Percentiles rank a stretch among this genome's conserved stretches.
phyloP scores from a whole-genome alignment of 495 filamentous ascomycete genomes.

The Daldinia decipiens region DNA sequence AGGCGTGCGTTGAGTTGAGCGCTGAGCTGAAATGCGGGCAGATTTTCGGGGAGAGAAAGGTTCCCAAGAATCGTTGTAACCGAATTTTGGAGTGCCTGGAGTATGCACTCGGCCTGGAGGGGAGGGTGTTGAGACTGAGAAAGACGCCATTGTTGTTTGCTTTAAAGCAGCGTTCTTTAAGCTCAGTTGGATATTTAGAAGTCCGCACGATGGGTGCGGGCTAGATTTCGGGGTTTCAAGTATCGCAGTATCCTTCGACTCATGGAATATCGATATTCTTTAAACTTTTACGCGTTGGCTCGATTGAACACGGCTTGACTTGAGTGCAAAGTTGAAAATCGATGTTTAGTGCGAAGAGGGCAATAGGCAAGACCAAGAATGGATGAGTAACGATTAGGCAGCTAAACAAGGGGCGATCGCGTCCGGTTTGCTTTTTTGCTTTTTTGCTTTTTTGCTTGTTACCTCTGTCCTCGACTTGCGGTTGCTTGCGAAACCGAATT shows the following conservation, averaged over 20 bases:
- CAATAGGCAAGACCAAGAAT: neutral
- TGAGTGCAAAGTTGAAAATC: neutral
- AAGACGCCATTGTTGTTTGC: conserved; percentile 40
- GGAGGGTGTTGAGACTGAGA: conserved; percentile 68
- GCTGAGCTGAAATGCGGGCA: conserved; percentile 58
- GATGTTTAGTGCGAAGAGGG: conserved; percentile 4
- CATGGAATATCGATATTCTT: neutral
- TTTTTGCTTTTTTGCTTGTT: neutral
- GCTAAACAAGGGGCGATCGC: neutral
- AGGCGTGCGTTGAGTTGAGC: conserved; percentile 53
- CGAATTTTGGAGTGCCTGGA: conserved; percentile 78
- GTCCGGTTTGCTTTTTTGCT: neutral
- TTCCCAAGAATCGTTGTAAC: conserved; percentile 74
- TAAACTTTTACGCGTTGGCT: neutral
- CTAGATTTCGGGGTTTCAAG: neutral
- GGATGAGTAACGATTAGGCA: neutral
- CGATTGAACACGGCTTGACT: neutral
- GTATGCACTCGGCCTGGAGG: conserved; percentile 68
- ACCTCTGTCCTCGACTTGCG: neutral
- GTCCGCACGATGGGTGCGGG: neutral
- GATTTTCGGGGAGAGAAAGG: conserved; percentile 74
- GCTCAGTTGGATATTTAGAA: neutral
- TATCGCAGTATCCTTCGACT: conserved; percentile 3
- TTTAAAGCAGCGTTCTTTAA: neutral
- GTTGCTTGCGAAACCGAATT: conserved; percentile 9